Conservation (phyloP, 345 rosid species). For the Dovyalis caffra region DNA sequence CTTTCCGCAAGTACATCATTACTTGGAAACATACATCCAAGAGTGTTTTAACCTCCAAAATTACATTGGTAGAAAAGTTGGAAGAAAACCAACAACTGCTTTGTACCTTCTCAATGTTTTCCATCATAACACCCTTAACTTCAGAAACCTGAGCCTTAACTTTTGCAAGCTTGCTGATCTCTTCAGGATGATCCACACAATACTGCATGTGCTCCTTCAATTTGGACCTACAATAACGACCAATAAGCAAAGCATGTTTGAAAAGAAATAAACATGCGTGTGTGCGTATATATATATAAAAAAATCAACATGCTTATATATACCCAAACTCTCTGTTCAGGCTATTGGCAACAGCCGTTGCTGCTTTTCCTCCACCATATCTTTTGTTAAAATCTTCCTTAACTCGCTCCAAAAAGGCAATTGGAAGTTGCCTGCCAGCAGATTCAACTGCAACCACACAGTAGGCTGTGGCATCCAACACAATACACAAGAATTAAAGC, state of each 20-base stretch:
- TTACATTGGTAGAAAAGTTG: background rate
- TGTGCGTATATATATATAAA: background rate
- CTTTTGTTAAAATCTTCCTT: constrained; percentile 87
- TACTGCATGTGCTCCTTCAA: constrained; percentile 96
- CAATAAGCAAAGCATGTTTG: background rate
- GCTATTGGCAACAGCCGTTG: constrained; percentile 68
- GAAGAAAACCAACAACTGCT: background rate
- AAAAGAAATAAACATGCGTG: background rate
- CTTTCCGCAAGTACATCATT: background rate
- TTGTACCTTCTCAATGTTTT: constrained; percentile 91
- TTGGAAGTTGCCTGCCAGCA: constrained; percentile 85
- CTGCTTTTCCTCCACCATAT: constrained; percentile 90
- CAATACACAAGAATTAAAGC: background rate
- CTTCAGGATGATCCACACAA: constrained; percentile 94
- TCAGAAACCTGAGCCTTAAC: constrained; percentile 98
- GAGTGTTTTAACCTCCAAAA: background rate
- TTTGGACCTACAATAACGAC: constrained; percentile 52
- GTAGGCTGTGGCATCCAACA: constrained; percentile 53
- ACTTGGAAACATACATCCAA: background rate
- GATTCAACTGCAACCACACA: constrained; percentile 93
- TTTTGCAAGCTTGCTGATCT: constrained; percentile 94
- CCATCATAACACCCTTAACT: constrained; percentile 99
- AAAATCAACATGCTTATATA: background rate
- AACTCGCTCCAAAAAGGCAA: constrained; percentile 83
- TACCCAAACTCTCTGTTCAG: constrained; percentile 85